phyloP scores from a whole-genome alignment of 371 early-diverging fungal species.

The Lichtheimia ornata region DNA sequence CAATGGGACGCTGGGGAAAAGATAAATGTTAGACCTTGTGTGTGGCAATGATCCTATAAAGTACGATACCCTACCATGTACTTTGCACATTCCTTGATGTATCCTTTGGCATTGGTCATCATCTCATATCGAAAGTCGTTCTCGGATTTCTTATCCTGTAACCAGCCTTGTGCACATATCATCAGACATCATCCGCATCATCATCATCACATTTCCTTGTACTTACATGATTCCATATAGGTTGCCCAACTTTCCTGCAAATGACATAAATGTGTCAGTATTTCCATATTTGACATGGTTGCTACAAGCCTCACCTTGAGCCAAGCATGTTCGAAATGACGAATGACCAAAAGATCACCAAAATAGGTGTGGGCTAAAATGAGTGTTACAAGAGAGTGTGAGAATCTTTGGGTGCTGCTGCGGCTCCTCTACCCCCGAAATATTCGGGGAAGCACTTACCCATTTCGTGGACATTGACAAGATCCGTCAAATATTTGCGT shows the following conservation, averaged over 20 bases:
- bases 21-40: background rate
- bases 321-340: slow-evolving; percentile 70
- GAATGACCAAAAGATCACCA: slow-evolving; percentile 57
- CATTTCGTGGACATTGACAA: slow-evolving; percentile 64
- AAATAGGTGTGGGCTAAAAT: slow-evolving; percentile 58
- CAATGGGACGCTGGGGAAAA: slow-evolving; percentile 48
- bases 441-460: slow-evolving; percentile 16
- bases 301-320: slow-evolving; percentile 33
- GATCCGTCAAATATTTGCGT: slow-evolving; percentile 20
- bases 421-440: background rate
- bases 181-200: no score
- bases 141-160: slow-evolving; percentile 45
- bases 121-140: slow-evolving; percentile 46
- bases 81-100: slow-evolving; percentile 37
- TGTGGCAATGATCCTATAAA: background rate
- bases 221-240: slow-evolving; percentile 47
- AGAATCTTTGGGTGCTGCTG: background rate
- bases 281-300: no score
- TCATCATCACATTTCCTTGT: background rate
- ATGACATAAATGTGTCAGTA: no score
- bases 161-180: slow-evolving; percentile 28
- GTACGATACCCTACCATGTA: slow-evolving; percentile 35
- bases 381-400: background rate
- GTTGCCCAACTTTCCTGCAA: slow-evolving; percentile 60
- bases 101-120: slow-evolving; percentile 27